phyloP scores from a whole-genome alignment of 805 yeast species.

The Candida ipomoeae region DNA sequence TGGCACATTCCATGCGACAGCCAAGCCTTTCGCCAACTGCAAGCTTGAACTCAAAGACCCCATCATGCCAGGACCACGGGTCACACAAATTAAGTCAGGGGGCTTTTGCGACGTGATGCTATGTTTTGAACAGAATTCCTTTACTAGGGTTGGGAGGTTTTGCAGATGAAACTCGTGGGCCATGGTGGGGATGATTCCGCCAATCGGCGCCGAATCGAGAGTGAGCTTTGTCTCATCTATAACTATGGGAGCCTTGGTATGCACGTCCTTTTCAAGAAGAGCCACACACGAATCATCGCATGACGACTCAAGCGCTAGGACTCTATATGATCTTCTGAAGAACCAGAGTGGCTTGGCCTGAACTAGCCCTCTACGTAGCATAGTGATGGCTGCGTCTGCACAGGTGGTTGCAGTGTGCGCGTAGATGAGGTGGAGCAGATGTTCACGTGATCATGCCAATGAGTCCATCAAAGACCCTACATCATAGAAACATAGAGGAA shows the following conservation, averaged over 20 bases:
- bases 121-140: conserved; percentile 38
- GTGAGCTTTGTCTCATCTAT: conserved; percentile 62
- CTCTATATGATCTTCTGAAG: conserved; percentile 46
- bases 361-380: conserved; percentile 1
- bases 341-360: background rate
- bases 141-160: conserved; percentile 49
- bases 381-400: background rate
- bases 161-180: conserved; percentile 79
- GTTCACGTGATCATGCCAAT: background rate
- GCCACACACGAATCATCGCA: conserved; percentile 96
- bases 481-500: background rate
- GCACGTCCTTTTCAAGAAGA: conserved; percentile 48
- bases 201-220: conserved; percentile 57
- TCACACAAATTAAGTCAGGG: conserved; percentile 80
- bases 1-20: conserved; percentile 74
- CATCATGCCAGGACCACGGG: conserved; percentile 96
- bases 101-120: conserved; percentile 25
- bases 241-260: conserved; percentile 40
- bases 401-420: background rate
- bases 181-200: conserved; percentile 85
- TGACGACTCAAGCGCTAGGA: conserved; percentile 85
- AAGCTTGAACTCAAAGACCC: conserved; percentile 82
- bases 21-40: conserved; percentile 79
- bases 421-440: background rate
- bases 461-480: background rate